Base-by-base conservation (phyloP, 1,284 basidiomycete species). In the Porogramme epimiltina region DNA sequence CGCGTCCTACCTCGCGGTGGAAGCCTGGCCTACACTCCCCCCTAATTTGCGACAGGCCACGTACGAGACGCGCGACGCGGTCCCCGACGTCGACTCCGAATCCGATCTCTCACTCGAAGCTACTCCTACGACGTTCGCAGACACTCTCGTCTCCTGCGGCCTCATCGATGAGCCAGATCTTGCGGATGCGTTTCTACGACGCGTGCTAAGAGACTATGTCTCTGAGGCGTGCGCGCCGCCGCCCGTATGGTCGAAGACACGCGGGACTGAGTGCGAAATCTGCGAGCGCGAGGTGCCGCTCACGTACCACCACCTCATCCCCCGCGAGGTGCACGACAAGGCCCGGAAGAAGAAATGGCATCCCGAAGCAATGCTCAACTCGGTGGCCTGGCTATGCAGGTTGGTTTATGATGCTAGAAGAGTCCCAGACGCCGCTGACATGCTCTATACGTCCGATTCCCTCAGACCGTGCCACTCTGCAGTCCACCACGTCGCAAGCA, bases 231-330 rank as follows among this genome's bases (percentile, higher is more conserved):
- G 58, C 42, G 61, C 66, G 10, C 73, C 79, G 4, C 78, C 77
- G 2, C 79, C 79, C 1, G 65, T 72, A 5, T 82, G 81, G 81
- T 73, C 71, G 4, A 67, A 72, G 19, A 83, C 80, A 18, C 71
- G 80, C 10, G 73, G 75, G 20, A 68, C 55, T 15, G 77, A 77
- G 55, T 83, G 81, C 65, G 80, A 82, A 68, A 78, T 84, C 22
- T 84, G 82, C 63, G 73, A 74, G 55, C 70, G 80, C 15, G 72
- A 72, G 49, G 73, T 82, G 1, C 78, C 76, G 9, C 64, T 83
- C 59, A 83, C 81, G 13, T 83, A 82, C 61, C 80, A 83, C 62
- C 81, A 83, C 54, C 72, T 84, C 37, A 80, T 84, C 41, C 81
- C 81, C 2, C 73, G 77, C 28, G 75, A 75, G 23, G 73, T 68